These are phyloP conservation scores for Cystofilobasidium capitatum DNA, from an alignment of 768 basidiomycete species.

Conservation along the genomic window DNA sequence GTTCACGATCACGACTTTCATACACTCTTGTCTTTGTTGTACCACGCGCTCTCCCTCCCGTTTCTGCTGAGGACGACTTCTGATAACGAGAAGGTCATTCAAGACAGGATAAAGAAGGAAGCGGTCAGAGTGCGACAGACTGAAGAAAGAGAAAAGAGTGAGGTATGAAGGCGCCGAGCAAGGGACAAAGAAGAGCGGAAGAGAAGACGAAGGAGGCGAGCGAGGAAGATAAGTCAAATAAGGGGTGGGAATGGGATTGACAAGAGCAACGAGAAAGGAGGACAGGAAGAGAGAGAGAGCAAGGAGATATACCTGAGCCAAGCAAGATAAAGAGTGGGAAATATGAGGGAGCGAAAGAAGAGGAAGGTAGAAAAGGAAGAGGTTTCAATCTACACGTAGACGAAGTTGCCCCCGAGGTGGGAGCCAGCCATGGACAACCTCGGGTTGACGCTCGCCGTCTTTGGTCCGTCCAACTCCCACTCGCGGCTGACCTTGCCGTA, in stretches of 20 bases:
- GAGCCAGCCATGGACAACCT: neutral
- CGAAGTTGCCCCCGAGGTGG: constrained; percentile 2
- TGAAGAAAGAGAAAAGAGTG: neutral
- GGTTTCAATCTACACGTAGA: constrained; percentile 4
- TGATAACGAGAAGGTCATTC: neutral
- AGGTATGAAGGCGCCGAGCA: neutral
- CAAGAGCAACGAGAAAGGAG: neutral
- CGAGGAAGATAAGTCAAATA: too few relatives aligned
- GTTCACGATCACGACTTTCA: neutral
- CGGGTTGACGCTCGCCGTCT: neutral
- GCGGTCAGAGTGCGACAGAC: neutral
- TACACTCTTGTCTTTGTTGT: neutral
- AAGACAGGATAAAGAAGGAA: neutral
- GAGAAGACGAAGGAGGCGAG: neutral
- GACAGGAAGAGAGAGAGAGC: neutral
- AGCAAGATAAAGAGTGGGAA: neutral
- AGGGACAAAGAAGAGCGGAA: neutral
- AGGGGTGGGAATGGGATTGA: too few relatives aligned
- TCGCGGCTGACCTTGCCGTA: constrained; percentile 16
- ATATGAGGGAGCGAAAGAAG: neutral
- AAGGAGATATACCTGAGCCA: too few relatives aligned
- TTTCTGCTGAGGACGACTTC: neutral
- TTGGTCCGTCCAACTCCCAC: constrained; percentile 24
- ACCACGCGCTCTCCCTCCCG: neutral
- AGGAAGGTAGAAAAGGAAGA: neutral